Evolutionary conservation across 2,329 filamentous ascomycete species (phyloP).

Genomic region (Thielaviopsis musarum): DNA sequence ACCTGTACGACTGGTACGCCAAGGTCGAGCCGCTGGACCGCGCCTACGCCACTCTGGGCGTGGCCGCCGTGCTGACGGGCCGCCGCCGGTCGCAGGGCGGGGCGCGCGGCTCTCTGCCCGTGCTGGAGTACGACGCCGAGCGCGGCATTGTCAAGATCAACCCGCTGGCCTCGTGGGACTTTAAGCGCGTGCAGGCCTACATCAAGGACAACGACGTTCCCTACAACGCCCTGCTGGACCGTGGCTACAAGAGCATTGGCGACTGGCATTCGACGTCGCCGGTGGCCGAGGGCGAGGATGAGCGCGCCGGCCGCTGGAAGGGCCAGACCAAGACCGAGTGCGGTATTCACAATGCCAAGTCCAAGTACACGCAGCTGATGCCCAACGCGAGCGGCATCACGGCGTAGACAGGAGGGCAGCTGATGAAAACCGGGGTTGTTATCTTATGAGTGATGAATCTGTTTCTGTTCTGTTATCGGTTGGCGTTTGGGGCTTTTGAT

Average conservation of each 20-base stretch:
- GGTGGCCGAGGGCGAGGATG: slow-evolving; percentile 80
- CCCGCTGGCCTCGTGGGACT: slow-evolving; percentile 86
- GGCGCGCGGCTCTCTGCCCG: slow-evolving; percentile 74
- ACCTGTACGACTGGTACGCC: slow-evolving; percentile 90
- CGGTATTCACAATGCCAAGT: slow-evolving; percentile 96
- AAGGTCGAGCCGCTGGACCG: slow-evolving; percentile 95
- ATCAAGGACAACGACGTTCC: slow-evolving; percentile 74
- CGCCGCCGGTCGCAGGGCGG: slow-evolving; percentile 84
- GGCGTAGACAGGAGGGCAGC: background rate
- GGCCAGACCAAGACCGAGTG: slow-evolving; percentile 92
- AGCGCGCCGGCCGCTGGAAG: slow-evolving; percentile 94
- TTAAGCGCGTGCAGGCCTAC: slow-evolving; percentile 77
- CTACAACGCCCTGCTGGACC: slow-evolving; percentile 81
- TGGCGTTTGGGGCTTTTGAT: background rate
- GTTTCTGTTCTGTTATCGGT: slow-evolving; percentile 1
- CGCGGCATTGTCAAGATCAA: slow-evolving; percentile 92
- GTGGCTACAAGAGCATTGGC: slow-evolving; percentile 93
- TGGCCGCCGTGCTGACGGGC: slow-evolving; percentile 82
- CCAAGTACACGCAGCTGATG: slow-evolving; percentile 63
- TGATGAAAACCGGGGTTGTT: background rate
- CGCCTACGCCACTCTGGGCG: slow-evolving; percentile 72
- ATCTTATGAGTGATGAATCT: slow-evolving; percentile 4
- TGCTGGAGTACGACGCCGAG: slow-evolving; percentile 81
- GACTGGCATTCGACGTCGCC: slow-evolving; percentile 97
- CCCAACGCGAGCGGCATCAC: background rate